Evolutionary conservation across 208 protist species (phyloP).

Genomic region (Trichomonas gallinae): DNA sequence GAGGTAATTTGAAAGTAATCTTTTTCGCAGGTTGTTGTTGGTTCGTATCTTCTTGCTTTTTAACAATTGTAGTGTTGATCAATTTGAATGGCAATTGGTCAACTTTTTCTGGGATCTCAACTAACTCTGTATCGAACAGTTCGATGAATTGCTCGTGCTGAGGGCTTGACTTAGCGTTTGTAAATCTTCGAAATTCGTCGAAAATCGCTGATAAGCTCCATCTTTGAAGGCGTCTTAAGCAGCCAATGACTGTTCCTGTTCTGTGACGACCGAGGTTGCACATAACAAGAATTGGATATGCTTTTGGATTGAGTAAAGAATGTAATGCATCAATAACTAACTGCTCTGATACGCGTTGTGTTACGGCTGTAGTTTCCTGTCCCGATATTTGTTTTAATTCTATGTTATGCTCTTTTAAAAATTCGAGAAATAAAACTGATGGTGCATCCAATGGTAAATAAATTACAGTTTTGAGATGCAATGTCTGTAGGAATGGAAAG

Average conservation of each 20-base stretch:
- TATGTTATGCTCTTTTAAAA: constrained; percentile 70
- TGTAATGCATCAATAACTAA: constrained; percentile 69
- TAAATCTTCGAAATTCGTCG: constrained; percentile 86
- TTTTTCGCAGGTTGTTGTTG: not conserved
- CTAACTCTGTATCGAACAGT: constrained; percentile 87
- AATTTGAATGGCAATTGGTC: not conserved
- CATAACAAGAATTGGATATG: constrained; percentile 82
- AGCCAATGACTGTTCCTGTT: constrained; percentile 87
- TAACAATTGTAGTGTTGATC: not conserved
- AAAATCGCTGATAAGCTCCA: constrained; percentile 90
- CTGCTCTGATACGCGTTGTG: constrained; percentile 52
- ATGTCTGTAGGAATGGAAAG: constrained; percentile 80
- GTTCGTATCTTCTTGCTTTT: not conserved
- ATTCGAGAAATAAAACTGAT: constrained; percentile 59
- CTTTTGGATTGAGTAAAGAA: constrained; percentile 67
- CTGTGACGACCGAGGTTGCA: constrained; percentile 80
- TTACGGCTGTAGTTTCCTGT: not conserved
- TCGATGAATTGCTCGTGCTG: constrained; percentile 97
- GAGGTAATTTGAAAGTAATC: not conserved
- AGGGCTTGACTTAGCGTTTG: constrained; percentile 57
- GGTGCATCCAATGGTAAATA: constrained; percentile 69
- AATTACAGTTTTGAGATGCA: constrained; percentile 77
- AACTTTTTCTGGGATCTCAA: constrained; percentile 36
- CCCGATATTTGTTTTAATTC: constrained; percentile 40
- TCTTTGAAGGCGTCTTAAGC: constrained; percentile 81